A percentile compares a stretch with the other conserved stretches of the same genome.
These are phyloP conservation scores for Saturnispora bothae DNA, from an alignment of 805 yeast species.

Conservation along the genomic window DNA sequence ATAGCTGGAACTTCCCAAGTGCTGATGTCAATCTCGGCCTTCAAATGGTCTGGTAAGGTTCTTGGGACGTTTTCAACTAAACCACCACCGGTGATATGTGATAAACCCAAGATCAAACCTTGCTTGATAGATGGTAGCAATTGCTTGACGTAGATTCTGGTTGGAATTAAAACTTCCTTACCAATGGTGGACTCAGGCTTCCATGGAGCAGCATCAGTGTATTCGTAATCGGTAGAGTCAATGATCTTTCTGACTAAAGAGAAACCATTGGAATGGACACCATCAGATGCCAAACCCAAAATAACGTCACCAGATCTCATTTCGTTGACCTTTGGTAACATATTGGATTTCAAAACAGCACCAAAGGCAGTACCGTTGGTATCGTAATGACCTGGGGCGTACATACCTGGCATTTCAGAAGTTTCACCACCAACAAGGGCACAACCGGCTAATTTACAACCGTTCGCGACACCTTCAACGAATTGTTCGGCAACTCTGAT, in stretches of 20 bases:
- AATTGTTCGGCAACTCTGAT: slow-evolving; percentile 75
- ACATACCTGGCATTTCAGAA: slow-evolving; percentile 99
- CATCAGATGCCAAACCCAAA: slow-evolving; percentile 82
- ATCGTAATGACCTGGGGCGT: slow-evolving; percentile 90
- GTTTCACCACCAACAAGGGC: slow-evolving; percentile 99
- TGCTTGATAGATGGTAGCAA: slow-evolving; percentile 63
- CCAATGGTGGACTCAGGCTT: slow-evolving; percentile 63
- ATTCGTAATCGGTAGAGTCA: slow-evolving; percentile 61
- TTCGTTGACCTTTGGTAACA: slow-evolving; percentile 58
- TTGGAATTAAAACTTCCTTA: slow-evolving; percentile 77
- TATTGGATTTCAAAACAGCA: slow-evolving; percentile 68
- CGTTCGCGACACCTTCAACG: slow-evolving; percentile 92
- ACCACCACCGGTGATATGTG: slow-evolving; percentile 99
- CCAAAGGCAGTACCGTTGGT: slow-evolving; percentile 98
- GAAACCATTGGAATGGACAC: slow-evolving; percentile 94
- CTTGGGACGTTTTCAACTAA: slow-evolving; percentile 93
- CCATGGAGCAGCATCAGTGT: slow-evolving; percentile 83
- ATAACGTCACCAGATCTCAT: slow-evolving; percentile 77
- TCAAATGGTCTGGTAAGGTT: slow-evolving; percentile 70
- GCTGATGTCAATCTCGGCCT: slow-evolving; percentile 70
- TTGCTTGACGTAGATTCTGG: slow-evolving; percentile 90
- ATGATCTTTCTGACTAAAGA: slow-evolving; percentile 89
- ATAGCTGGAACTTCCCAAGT: slow-evolving; percentile 81
- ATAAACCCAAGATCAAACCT: slow-evolving; percentile 70
- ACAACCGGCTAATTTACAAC: slow-evolving; percentile 91